Conservation (phyloP, 805 yeast species). For the Starmerella geochares region DNA sequence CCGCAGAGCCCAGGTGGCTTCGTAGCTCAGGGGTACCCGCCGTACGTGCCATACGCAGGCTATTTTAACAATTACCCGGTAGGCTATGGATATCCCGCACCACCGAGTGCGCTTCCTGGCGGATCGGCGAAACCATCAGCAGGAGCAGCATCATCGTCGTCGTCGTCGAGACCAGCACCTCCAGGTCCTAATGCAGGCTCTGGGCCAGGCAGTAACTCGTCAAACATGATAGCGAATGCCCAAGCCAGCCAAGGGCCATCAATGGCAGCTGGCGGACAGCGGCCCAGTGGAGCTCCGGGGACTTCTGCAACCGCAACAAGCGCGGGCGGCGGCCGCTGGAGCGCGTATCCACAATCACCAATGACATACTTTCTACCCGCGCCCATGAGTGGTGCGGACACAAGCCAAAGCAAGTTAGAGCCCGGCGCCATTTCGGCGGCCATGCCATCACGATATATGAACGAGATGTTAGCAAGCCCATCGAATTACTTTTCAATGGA, state of each 20-base stretch:
- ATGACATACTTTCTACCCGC: conserved; percentile 17
- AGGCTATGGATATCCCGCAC: conserved; percentile 5
- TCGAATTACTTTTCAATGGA: conserved; percentile 59
- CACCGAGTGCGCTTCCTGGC: conserved; percentile 2
- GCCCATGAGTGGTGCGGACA: conserved; percentile 1
- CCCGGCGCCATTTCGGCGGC: conserved; percentile 62
- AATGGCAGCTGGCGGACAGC: background rate
- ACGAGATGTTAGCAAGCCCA: conserved; percentile 72
- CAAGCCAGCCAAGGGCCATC: background rate
- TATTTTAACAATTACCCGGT: conserved; percentile 4
- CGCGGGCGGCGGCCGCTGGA: conserved; percentile 14
- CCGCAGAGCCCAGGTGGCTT: conserved; percentile 5
- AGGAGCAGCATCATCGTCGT: background rate
- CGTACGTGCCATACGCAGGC: conserved; percentile 3
- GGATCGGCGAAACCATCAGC: conserved; percentile 1
- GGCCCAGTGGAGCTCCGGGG: background rate
- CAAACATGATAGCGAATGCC: background rate
- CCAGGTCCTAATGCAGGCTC: background rate
- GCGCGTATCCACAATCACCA: conserved; percentile 18
- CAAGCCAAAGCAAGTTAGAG: conserved; percentile 35
- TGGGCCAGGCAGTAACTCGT: too few relatives aligned
- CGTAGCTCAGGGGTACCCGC: background rate
- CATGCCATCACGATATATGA: conserved; percentile 54
- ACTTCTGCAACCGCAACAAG: background rate
- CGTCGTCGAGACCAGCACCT: background rate